Conservation (phyloP, 768 basidiomycete genomes). For the Sistotremastrum niveocremeum region DNA sequence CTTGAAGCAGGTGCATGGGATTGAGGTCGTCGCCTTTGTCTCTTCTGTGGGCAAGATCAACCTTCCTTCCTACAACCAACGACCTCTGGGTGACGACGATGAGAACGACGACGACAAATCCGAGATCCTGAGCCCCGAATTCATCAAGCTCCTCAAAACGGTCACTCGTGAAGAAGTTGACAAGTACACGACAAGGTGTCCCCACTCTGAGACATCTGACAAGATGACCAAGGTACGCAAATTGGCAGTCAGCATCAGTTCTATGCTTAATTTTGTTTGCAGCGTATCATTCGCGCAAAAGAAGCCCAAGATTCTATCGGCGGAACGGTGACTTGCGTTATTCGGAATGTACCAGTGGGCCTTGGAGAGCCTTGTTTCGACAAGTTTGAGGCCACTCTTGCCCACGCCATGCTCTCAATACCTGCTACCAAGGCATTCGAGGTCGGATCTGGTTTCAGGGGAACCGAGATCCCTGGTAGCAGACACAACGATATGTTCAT, state of each 20-base stretch:
- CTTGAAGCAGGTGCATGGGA: constrained; percentile 70
- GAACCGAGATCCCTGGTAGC: constrained; percentile 86
- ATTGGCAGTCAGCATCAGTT: constrained; percentile 2
- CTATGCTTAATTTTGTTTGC: constrained; percentile 2
- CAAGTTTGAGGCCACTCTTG: constrained; percentile 93
- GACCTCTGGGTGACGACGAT: constrained; percentile 25
- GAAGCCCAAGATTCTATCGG: constrained; percentile 88
- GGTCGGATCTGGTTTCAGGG: constrained; percentile 91
- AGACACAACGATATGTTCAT: constrained; percentile 89
- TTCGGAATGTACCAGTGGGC: constrained; percentile 80
- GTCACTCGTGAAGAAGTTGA: constrained; percentile 85
- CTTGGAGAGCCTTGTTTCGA: constrained; percentile 97
- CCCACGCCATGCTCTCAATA: constrained; percentile 97
- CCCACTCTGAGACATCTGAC: constrained; percentile 77
- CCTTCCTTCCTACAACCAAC: constrained; percentile 44
- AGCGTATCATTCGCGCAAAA: constrained; percentile 93
- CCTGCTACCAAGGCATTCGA: constrained; percentile 98
- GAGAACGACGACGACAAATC: constrained; percentile 49
- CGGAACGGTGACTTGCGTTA: constrained; percentile 94
- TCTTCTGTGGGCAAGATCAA: constrained; percentile 90
- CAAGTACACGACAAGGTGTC: constrained; percentile 76
- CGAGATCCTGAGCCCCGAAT: constrained; percentile 76
- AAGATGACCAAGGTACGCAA: constrained; percentile 71
- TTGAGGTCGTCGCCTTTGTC: constrained; percentile 96
- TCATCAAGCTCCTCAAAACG: constrained; percentile 59